Evolutionary conservation across 345 rosid species (phyloP), one percentile per base, ranked within the genome.

Genomic region (Clarkia xantiana): DNA sequence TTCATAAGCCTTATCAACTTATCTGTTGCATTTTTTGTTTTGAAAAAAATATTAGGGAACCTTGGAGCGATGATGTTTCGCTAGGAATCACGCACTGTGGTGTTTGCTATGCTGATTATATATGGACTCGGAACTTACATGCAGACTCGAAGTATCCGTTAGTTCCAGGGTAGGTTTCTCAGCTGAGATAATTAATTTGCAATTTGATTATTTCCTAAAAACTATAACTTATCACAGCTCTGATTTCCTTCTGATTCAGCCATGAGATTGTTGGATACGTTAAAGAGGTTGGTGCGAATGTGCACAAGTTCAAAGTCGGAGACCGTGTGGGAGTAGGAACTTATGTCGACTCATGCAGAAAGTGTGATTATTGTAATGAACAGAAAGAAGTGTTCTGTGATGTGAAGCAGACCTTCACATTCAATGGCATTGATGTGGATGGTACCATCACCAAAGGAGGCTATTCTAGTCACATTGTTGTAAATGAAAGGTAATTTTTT

Each of bases 281-380:
- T 46, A 74, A 52, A 49, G 81, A 84, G 70, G 82, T 91, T 29
- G 96, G 98, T 42, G 64, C 79, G 11, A 74, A 61, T 71, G 98
- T 81, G 53, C 40, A 34, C 14, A 44, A 65, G 18, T 69, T 86
- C 79, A 79, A 81, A 68, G 71, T 70, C 20, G 94, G 96, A 8
- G 96, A 91, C 57, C 86, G 61, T 57, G 84, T 80, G 51, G 96
- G 98, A 19, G 94, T 91, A 49, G 98, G 98, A 42, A 84, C 96
- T 34, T 86, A 64, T 65, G 90, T 91, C 51, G 76, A 76, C 66
- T 81, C 94, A 0, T 91, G 96, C 58, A 72, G 84, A 61, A 68
- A 78, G 34, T 91, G 98, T 46, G 89, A 82, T 1, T 67, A 64
- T 14, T 91, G 98, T 38, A 63, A 84, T 6, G 64, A 76, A 11